Conservation (phyloP, 371 early-diverging fungal species). For the Mitosporidium daphniae region DNA sequence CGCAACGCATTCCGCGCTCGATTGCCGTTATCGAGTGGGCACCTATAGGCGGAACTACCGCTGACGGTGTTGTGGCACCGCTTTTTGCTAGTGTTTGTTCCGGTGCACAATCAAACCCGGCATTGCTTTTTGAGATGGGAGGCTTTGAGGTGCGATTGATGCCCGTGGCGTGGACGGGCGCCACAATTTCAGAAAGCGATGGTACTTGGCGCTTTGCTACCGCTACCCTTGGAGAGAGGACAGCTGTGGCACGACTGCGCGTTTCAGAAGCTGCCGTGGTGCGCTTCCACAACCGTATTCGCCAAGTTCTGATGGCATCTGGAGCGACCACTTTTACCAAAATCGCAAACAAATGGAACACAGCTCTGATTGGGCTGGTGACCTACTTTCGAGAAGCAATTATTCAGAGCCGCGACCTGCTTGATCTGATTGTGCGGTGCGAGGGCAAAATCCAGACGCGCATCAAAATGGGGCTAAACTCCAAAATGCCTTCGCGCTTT, state of each 20-base stretch:
- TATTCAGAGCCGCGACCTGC: conserved; percentile 65
- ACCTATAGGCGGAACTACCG: too few relatives aligned
- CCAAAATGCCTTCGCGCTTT: conserved; percentile 92
- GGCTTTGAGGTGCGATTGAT: conserved; percentile 60
- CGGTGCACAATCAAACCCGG: conserved; percentile 53
- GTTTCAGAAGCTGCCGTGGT: conserved; percentile 66
- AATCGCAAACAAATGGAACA: conserved; percentile 86
- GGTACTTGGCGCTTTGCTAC: conserved; percentile 36
- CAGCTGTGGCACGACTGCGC: conserved; percentile 67
- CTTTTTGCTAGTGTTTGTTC: conserved; percentile 65
- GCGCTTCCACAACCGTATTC: conserved; percentile 63
- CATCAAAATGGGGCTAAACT: conserved; percentile 91
- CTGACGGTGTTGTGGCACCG: too few relatives aligned
- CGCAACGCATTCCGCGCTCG: conserved; percentile 72
- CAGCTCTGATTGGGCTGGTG: conserved; percentile 69
- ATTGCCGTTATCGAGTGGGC: conserved; percentile 90
- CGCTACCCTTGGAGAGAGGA: conserved; percentile 20
- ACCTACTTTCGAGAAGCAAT: conserved; percentile 89
- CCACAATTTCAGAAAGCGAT: conserved; percentile 14
- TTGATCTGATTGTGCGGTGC: conserved; percentile 35
- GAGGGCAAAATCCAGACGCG: conserved; percentile 93
- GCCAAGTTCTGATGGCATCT: conserved; percentile 82
- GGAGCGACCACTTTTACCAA: conserved; percentile 86
- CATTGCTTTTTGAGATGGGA: conserved; percentile 38
- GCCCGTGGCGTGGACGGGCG: neutral